Evolutionary conservation across 345 rosid genomes (phyloP), one percentile per base, ranked within the genome.

Genomic region (Zanthoxylum bungeanum): DNA sequence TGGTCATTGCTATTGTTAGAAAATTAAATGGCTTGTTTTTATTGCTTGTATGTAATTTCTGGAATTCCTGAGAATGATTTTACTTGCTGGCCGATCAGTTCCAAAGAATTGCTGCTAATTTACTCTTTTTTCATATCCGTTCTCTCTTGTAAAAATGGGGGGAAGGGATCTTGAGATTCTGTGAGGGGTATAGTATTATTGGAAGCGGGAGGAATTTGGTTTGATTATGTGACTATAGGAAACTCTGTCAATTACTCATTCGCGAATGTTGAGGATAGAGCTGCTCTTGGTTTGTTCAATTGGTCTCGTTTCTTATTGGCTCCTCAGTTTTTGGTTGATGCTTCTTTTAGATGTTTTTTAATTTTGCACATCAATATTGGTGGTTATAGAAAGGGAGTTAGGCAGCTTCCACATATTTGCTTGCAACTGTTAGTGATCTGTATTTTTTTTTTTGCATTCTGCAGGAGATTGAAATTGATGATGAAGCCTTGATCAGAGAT

Each of bases 391-490:
- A 64, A 37, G 11, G 53, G 44, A n/a, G 7, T 59, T 25, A 1
- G 63, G 73, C 31, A 28, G 59, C 24, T 9, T 27, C 46, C 22
- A 24, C 49, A 3, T 46, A 34, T 50, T 53, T 71, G 17, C 8
- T 52, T 66, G 60, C 31, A 58, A 49, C 70, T 34, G 61, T 69
- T 77, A 52, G 76, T 61, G 4, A 44, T 81, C 24, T 51, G 12
- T n/a, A n/a, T n/a, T n/a, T n/a, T n/a, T n/a, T n/a, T n/a, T n/a
- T 75, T 58, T 55, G 75, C 78, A 90, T 19, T 75, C 62, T 56
- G 75, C 78, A 90, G 93, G 88, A 79, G 46, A 52, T 77, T 1
- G 87, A 67, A 42, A 68, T 72, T 24, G 76, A 61, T 21, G 81
- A 73, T 66, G 85, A 78, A 76, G 60, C 64, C 30, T 68, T 60